Conservation (phyloP, 2,329 filamentous ascomycete genomes). For the Curvularia sp. region DNA sequence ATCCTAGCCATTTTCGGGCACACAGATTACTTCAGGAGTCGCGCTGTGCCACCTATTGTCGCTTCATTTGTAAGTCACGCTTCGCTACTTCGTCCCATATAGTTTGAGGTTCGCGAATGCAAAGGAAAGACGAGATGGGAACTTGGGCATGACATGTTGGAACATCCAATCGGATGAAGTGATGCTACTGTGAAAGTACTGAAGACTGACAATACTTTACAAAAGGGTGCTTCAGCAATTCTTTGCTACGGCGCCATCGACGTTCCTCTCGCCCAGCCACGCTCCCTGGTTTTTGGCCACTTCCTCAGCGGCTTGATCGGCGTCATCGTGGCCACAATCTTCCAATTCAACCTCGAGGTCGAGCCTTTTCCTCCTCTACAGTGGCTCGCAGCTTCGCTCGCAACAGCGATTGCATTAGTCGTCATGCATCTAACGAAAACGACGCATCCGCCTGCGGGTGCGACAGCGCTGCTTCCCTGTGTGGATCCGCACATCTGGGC, state of each 20-base stretch:
- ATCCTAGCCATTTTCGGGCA: slow-evolving; percentile 52
- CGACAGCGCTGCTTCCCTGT: slow-evolving; percentile 55
- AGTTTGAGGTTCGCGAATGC: neutral
- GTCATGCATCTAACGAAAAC: slow-evolving; percentile 58
- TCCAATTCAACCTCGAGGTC: slow-evolving; percentile 48
- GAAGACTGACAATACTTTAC: neutral
- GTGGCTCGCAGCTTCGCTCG: slow-evolving; percentile 55
- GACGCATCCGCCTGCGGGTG: slow-evolving; percentile 58
- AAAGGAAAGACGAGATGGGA: neutral
- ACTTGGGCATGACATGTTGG: neutral
- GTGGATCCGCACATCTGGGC: slow-evolving; percentile 50
- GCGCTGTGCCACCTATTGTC: slow-evolving; percentile 53
- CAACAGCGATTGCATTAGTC: slow-evolving; percentile 53
- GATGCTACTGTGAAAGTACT: neutral
- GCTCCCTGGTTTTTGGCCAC: slow-evolving; percentile 55
- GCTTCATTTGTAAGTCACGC: slow-evolving; percentile 48
- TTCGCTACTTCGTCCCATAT: neutral
- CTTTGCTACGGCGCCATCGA: slow-evolving; percentile 57
- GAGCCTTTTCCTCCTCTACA: slow-evolving; percentile 40
- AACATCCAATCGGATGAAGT: neutral
- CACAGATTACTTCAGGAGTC: slow-evolving; percentile 49
- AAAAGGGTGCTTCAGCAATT: slow-evolving; percentile 55
- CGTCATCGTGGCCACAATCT: slow-evolving; percentile 55
- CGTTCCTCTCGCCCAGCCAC: slow-evolving; percentile 56
- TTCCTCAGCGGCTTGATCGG: slow-evolving; percentile 55